phyloP scores from a whole-genome alignment of 768 basidiomycete genomes.

The Mycena venus region DNA sequence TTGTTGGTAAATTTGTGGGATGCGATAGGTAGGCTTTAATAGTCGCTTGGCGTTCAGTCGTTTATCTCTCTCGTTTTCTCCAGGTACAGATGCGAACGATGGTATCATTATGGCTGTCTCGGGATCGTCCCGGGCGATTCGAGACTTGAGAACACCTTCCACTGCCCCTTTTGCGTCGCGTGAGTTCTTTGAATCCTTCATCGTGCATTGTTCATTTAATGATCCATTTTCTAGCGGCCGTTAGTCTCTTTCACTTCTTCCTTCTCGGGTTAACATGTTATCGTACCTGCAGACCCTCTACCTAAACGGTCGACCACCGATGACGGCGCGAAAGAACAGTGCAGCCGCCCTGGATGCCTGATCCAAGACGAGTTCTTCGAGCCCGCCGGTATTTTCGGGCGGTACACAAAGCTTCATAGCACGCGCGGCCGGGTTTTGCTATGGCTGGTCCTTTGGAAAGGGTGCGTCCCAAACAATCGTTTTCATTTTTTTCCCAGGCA shows the following conservation, averaged over 20 bases:
- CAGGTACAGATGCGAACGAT: conserved; percentile 11
- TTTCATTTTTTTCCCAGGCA: not conserved
- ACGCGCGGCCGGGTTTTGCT: not conserved
- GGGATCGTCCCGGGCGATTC: conserved; percentile 11
- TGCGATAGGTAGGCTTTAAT: conserved; percentile 12
- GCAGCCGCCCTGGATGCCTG: conserved; percentile 13
- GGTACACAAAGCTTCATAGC: conserved; percentile 4
- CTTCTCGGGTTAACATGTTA: not conserved
- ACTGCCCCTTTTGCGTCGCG: conserved; percentile 24
- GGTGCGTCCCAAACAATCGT: not conserved
- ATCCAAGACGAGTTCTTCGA: conserved; percentile 1
- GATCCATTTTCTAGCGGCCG: not conserved
- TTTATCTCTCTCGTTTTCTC: not conserved
- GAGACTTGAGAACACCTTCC: not conserved
- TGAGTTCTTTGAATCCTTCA: not conserved
- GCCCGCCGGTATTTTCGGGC: conserved; percentile 7
- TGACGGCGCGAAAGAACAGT: not conserved
- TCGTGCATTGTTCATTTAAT: not conserved
- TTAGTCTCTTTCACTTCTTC: not conserved
- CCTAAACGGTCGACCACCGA: not conserved
- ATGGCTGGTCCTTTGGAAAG: conserved; percentile 25
- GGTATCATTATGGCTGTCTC: conserved; percentile 21
- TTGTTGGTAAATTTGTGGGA: conserved; percentile 16
- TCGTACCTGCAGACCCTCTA: not conserved
- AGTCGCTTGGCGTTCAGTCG: not conserved